Base-by-base conservation (phyloP, 2,329 filamentous ascomycete species). In the Pezicula neosporulosa region DNA sequence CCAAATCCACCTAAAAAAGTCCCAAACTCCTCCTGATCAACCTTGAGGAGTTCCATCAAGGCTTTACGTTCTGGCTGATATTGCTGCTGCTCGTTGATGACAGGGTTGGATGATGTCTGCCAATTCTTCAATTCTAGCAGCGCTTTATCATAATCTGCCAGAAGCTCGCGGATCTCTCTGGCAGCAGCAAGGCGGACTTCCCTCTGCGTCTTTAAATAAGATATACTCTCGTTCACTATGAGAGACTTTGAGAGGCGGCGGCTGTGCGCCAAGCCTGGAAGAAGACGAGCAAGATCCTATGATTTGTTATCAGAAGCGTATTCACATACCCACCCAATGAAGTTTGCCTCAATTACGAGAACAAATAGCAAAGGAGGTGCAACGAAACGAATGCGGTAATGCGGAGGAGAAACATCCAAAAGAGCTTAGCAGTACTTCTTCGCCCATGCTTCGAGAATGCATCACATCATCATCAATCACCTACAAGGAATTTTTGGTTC, bases 161-260 rank as follows among this genome's bases (percentile, higher is more conserved):
- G 38, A 15, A 62, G 45, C 7, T 35, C 36, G 15, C 49, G 55
- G n/a, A 57, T 28, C 24, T 56, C 58, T 15, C 47, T 44, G 2
- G 51, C 41, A 19, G 53, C 56, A 28, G 49, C 45, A 10, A 58
- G 37, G 10, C 55, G 53, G 5, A 54, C 28, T 16, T 54, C 27
- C 8, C 56, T 38, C 35, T 58, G 58, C n/a, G 41, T 21, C 33
- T 54, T 55, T 33, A 56, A 53, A 10, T 55, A 54, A 2, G 47
- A 44, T n/a, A 60, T 56, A 43, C 59, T 61, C 19, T 61, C 56
- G 33, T 60, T 53, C 13, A 62, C 55, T 41, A 62, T 62, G 47
- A 60, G 50, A 13, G 56, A 53, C 39, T 62, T 62, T 43, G 58
- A 61, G n/a, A 62, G 54, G 10, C 58, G 59, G 21, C 56, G 48